phyloP scores from a whole-genome alignment of 1,284 basidiomycete genomes.

The Kalmanozyma brasiliensis region DNA sequence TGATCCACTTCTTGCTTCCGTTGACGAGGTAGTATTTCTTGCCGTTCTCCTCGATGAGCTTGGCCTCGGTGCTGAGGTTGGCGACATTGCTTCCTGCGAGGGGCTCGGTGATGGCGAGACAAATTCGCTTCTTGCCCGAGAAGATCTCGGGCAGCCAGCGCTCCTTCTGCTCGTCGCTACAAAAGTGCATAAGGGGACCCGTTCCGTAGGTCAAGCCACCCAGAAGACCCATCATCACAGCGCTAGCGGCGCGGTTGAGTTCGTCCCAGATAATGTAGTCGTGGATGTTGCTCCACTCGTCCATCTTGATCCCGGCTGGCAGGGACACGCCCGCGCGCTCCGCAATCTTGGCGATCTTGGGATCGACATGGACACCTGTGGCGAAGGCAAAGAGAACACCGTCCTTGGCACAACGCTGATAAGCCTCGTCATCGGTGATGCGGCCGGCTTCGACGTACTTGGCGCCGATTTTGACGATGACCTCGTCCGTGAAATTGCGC shows the following conservation, averaged over 20 bases:
- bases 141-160: conserved; percentile 55
- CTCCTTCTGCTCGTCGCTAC: conserved; percentile 47
- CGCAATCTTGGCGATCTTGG: conserved; percentile 50
- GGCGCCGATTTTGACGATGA: conserved; percentile 39
- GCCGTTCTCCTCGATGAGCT: conserved; percentile 60
- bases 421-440: conserved; percentile 39
- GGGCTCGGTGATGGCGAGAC: conserved; percentile 63
- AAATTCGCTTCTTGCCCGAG: conserved; percentile 52
- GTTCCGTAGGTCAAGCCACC: conserved; percentile 42
- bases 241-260: conserved; percentile 46
- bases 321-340: conserved; percentile 28
- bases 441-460: conserved; percentile 45
- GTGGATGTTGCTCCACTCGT: conserved; percentile 61
- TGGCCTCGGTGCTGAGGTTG: conserved; percentile 62
- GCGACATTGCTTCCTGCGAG: conserved; percentile 68
- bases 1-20: conserved; percentile 68
- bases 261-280: conserved; percentile 62
- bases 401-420: conserved; percentile 53
- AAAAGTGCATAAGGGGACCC: conserved; percentile 59
- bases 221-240: conserved; percentile 42
- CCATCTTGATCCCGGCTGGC: conserved; percentile 47
- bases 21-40: conserved; percentile 68
- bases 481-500: conserved; percentile 43
- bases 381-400: conserved; percentile 58
- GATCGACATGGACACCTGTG: conserved; percentile 38